These are phyloP conservation scores for Paraglomus occultum DNA, from an alignment of 192 early-diverging fungal species.

Conservation along the genomic window DNA sequence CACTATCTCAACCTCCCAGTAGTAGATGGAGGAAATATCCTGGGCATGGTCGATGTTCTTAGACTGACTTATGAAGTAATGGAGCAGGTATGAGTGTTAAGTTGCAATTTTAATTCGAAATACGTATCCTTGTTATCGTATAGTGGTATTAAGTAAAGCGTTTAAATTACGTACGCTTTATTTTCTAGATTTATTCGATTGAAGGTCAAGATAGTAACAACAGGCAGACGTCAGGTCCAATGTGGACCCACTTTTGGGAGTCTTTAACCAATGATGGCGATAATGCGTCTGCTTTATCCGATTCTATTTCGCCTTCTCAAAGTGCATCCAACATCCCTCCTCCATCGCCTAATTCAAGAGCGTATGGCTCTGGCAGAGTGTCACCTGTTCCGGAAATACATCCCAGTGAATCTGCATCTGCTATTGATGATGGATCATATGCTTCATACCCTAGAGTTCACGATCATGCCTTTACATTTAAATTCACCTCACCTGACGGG, in stretches of 20 bases:
- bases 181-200: constrained; percentile 43
- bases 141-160: not conserved
- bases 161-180: not conserved
- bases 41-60: constrained; percentile 82
- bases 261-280: constrained; percentile 64
- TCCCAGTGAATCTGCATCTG: constrained; percentile 57
- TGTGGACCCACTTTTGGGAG: constrained; percentile 82
- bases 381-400: constrained; percentile 54
- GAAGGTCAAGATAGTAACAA: constrained; percentile 45
- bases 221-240: constrained; percentile 43
- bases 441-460: constrained; percentile 38
- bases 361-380: constrained; percentile 30
- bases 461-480: constrained; percentile 60
- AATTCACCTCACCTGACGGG: constrained; percentile 71
- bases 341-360: constrained; percentile 42
- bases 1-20: constrained; percentile 86
- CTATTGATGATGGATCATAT: constrained; percentile 44
- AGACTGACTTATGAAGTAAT: constrained; percentile 79
- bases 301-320: constrained; percentile 51
- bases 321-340: constrained; percentile 43
- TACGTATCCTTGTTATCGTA: not conserved
- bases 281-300: constrained; percentile 60
- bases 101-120: not conserved
- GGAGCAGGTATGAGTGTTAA: constrained; percentile 72
- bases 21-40: constrained; percentile 65